A percentile compares a stretch with the other conserved stretches of the same genome.
These are phyloP conservation scores for Castanea crenata DNA, from an alignment of 306 rosid genomes.

Conservation along the genomic window DNA sequence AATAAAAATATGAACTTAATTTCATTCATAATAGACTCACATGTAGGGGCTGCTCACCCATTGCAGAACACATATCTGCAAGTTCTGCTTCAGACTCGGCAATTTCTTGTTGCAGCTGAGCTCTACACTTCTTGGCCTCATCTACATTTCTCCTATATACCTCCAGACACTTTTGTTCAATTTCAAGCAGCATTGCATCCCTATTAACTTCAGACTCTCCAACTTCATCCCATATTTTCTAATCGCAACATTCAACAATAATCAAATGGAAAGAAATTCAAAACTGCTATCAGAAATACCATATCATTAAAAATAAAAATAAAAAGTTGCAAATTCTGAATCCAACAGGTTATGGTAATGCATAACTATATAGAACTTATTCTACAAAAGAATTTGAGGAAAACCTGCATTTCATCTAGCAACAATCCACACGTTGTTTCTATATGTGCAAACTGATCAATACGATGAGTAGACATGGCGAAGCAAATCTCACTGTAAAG, in stretches of 20 bases:
- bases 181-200: constrained; percentile 55
- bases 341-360: not conserved
- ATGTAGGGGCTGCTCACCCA: constrained; percentile 52
- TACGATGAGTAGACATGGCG: constrained; percentile 42
- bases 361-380: not conserved
- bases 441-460: constrained; percentile 35
- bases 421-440: constrained; percentile 50
- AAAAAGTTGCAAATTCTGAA: not conserved
- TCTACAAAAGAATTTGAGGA: constrained; percentile 10
- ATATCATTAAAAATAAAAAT: not conserved
- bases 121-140: constrained; percentile 45
- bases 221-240: constrained; percentile 79
- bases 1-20: constrained; percentile 8
- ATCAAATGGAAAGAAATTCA: constrained; percentile 8
- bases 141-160: constrained; percentile 54
- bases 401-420: constrained; percentile 76
- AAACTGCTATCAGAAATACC: not conserved
- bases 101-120: constrained; percentile 52
- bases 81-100: constrained; percentile 53
- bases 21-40: constrained; percentile 34
- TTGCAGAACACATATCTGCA: constrained; percentile 43
- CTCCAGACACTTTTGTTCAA: constrained; percentile 60
- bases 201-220: constrained; percentile 58
- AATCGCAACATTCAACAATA: constrained; percentile 16
- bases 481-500: constrained; percentile 29